Percentiles rank a stretch among this genome's conserved stretches.
Conservation (phyloP, 306 rosid genomes). For the Abrus pulchellus region DNA sequence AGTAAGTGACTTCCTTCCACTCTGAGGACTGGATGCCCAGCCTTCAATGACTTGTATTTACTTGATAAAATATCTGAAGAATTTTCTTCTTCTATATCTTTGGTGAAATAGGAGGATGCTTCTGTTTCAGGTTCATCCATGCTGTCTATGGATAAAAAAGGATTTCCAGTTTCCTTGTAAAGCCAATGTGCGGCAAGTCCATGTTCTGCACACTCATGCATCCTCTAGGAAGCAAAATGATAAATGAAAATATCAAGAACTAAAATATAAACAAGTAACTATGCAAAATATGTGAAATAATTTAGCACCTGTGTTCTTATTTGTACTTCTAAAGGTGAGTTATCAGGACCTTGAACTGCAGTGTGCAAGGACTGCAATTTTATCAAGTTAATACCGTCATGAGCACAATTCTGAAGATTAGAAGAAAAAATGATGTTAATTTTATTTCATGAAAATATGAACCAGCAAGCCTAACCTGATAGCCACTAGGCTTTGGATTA, state of each 20-base stretch:
- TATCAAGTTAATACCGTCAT: slow-evolving; percentile 38
- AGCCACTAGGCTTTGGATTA: slow-evolving; percentile 98
- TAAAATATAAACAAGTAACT: slow-evolving; percentile 37
- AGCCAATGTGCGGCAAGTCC: slow-evolving; percentile 99
- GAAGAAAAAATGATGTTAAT: slow-evolving; percentile 44
- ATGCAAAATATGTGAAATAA: slow-evolving; percentile 26
- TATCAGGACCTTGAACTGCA: slow-evolving; percentile 92
- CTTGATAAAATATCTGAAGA: slow-evolving; percentile 60
- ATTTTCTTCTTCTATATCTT: slow-evolving; percentile 66
- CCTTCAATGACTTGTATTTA: slow-evolving; percentile 74
- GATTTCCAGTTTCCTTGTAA: slow-evolving; percentile 86
- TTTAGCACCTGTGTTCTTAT: slow-evolving; percentile 89
- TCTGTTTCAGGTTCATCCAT: slow-evolving; percentile 72
- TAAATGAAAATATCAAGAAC: slow-evolving; percentile 36
- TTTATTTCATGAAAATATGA: slow-evolving; percentile 35
- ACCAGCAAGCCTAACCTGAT: slow-evolving; percentile 74
- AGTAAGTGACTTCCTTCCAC: slow-evolving; percentile 96
- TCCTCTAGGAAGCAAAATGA: slow-evolving; percentile 67
- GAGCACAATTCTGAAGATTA: slow-evolving; percentile 27
- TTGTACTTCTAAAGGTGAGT: slow-evolving; percentile 97
- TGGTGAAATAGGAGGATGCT: slow-evolving; percentile 62
- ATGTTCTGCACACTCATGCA: slow-evolving; percentile 97
- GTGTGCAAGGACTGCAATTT: slow-evolving; percentile 92
- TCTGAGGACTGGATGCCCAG: slow-evolving; percentile 96
- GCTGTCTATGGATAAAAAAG: slow-evolving; percentile 57